Evolutionary conservation across 257 asterid genomes (phyloP).

Genomic region (Marsdenia floribunda): DNA sequence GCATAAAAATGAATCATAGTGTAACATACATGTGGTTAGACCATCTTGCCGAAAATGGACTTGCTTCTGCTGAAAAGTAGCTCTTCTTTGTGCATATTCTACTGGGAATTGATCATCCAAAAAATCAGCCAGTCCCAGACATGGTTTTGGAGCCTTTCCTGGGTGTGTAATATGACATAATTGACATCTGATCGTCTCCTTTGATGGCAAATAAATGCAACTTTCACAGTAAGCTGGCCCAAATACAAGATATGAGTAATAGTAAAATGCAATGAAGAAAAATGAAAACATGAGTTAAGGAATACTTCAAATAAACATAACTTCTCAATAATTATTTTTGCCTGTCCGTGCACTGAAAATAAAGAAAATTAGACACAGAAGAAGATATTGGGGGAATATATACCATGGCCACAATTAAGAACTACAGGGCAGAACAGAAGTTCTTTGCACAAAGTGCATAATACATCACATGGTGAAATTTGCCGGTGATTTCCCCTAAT

Average conservation of each 20-base stretch:
- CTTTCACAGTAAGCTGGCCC: constrained; percentile 20
- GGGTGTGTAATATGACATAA: constrained; percentile 46
- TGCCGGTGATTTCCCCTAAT: constrained; percentile 19
- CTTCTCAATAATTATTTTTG: not conserved
- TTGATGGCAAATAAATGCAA: constrained; percentile 7
- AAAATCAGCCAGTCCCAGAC: constrained; percentile 48
- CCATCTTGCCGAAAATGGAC: constrained; percentile 17
- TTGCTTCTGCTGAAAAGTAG: constrained; percentile 24
- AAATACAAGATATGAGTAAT: not conserved
- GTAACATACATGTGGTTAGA: constrained; percentile 13
- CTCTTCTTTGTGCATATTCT: constrained; percentile 34
- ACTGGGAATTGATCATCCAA: constrained; percentile 41
- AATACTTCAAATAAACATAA: not conserved
- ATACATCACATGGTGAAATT: constrained; percentile 36
- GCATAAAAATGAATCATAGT: not conserved
- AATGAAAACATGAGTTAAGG: not conserved
- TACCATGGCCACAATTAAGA: constrained; percentile 64
- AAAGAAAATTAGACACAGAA: constrained; percentile 3
- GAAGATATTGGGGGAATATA: constrained; percentile 7
- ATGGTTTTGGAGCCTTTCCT: constrained; percentile 39
- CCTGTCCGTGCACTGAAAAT: not conserved
- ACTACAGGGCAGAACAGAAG: constrained; percentile 43
- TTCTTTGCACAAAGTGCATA: constrained; percentile 36
- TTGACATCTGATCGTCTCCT: constrained; percentile 31
- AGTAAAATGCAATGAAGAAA: not conserved